Evolutionary conservation across 1,284 basidiomycete species (phyloP), one percentile per base, ranked within the genome.

Genomic region (Puccinia polysora): DNA sequence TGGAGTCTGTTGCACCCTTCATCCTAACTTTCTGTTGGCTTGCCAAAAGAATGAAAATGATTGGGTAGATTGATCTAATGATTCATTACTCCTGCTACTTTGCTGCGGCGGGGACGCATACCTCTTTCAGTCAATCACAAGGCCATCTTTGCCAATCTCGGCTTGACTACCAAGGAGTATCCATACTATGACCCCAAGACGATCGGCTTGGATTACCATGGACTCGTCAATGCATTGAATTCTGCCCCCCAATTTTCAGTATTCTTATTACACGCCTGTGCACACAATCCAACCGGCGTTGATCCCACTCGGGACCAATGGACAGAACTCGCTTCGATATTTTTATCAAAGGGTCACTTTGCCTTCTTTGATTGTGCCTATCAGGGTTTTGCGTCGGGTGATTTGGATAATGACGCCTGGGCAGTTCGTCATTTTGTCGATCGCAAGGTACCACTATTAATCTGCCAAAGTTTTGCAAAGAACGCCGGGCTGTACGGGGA

Each of bases 391-490:
- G 81, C 90, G 36, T 91, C 89, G 77, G 91, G 91, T 4, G 86
- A 92, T 79, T 80, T 90, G 75, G 82, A 88, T 77, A 87, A 86
- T 67, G 96, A 99, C 78, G 96, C 96, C 5, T 95, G 89, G 80
- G 91, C 95, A 34, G 87, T 97, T 73, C 89, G 96, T 75, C 87
- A 96, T 83, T 96, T 97, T 82, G 88, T 87, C 34, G 82, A 85
- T 76, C 83, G 83, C 74, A 85, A 85, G 20, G 86, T 96, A 60
- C 86, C 90, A 30, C 79, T 94, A 81, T 84, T 97, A 32, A 85
- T 96, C 65, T 95, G 91, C 83, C 96, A 95, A 88, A 91, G 89
- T 80, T 96, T 94, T 81, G 91, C 93, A 43, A 96, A 97, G 85
- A 96, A 96, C 78, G 91, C 92, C 10, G 94, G 94, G 6, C 79